Evolutionary conservation across 169 alveolate species (phyloP).

Genomic region (Babesia bigemina): DNA sequence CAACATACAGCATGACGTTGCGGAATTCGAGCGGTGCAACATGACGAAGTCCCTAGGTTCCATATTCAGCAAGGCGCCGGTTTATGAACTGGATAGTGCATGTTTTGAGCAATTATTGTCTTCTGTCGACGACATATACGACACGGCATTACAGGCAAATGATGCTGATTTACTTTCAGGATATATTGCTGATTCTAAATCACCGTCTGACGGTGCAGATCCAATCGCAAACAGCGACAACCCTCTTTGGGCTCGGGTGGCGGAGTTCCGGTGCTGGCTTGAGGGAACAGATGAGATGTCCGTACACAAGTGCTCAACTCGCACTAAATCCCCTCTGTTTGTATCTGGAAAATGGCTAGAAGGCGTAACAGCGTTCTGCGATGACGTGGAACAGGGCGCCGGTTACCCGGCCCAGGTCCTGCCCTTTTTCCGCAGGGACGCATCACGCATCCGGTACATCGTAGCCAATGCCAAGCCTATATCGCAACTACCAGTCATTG

Average conservation of each 20-base stretch:
- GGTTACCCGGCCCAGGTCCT: slow-evolving; percentile 3
- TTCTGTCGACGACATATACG: slow-evolving; percentile 18
- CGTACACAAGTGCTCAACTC: neutral
- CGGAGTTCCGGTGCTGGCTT: slow-evolving; percentile 16
- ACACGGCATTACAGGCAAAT: slow-evolving; percentile 18
- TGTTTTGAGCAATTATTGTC: slow-evolving; percentile 13
- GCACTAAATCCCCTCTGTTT: neutral
- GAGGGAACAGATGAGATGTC: neutral
- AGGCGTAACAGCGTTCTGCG: neutral
- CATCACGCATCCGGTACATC: neutral
- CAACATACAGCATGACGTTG: slow-evolving; percentile 15
- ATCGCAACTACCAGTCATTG: neutral
- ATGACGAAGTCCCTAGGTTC: neutral
- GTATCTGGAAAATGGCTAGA: slow-evolving; percentile 12
- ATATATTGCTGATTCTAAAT: neutral
- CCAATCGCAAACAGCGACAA: neutral
- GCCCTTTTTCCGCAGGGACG: slow-evolving; percentile 1
- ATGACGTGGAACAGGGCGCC: neutral
- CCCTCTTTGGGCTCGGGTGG: neutral
- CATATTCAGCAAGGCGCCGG: neutral
- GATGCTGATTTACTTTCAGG: neutral
- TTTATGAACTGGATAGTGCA: slow-evolving; percentile 1
- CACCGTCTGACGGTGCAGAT: no score
- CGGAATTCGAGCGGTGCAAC: neutral
- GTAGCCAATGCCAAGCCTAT: slow-evolving; percentile 5